Conservation (phyloP, 1,284 basidiomycete genomes). For the Xanthoconium separans region DNA sequence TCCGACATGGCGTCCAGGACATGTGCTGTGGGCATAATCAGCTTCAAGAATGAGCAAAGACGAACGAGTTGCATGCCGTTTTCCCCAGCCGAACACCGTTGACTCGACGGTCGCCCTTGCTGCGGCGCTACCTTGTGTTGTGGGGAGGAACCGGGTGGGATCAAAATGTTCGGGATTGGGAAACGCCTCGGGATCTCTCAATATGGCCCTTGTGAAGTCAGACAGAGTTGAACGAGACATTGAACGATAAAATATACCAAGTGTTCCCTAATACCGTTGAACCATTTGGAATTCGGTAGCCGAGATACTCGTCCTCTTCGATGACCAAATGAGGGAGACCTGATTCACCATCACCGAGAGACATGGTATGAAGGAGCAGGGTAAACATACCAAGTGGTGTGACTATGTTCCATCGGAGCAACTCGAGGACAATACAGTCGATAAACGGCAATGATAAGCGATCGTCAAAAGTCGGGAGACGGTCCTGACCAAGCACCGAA, state of each 20-base stretch:
- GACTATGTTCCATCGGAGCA: constrained; percentile 13
- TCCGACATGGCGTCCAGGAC: constrained; percentile 6
- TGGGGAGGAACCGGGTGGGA: constrained; percentile 8
- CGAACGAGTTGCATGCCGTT: not conserved
- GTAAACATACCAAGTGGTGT: constrained; percentile 7
- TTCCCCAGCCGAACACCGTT: constrained; percentile 6
- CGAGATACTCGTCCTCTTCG: constrained; percentile 16
- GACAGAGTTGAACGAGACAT: not conserved
- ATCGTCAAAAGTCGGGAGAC: constrained; percentile 13
- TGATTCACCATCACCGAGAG: not conserved
- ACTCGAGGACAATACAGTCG: constrained; percentile 12
- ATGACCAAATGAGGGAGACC: constrained; percentile 16
- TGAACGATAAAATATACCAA: not conserved
- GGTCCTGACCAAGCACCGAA: constrained; percentile 7
- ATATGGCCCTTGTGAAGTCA: constrained; percentile 9
- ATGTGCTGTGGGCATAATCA: not conserved
- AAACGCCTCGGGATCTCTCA: constrained; percentile 14
- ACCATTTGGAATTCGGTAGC: constrained; percentile 6
- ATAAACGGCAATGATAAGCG: constrained; percentile 12
- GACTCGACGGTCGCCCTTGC: constrained; percentile 7
- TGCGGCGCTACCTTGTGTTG: not conserved
- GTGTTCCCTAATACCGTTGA: not conserved
- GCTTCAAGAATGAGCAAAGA: not conserved
- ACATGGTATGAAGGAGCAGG: not conserved
- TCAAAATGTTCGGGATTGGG: constrained; percentile 12